Evolutionary conservation across 805 yeast species (phyloP).

Genomic region (Yarrowia sp.): DNA sequence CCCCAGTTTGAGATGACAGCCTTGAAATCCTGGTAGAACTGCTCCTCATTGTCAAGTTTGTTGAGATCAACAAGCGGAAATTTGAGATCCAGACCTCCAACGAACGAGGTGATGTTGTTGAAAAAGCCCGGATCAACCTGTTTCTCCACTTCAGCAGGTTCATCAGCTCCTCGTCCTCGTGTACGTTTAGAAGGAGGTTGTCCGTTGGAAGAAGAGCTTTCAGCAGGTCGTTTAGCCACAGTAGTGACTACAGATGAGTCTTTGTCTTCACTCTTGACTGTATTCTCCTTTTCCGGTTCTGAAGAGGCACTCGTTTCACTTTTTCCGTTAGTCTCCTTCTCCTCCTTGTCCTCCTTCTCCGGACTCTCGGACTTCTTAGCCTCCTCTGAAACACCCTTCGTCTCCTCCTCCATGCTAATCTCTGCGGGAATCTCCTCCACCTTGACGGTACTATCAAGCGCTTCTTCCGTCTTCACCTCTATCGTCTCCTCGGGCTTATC

Average conservation of each 20-base stretch:
- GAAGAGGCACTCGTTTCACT: background rate
- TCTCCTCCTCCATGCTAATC: background rate
- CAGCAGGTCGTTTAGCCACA: conserved; percentile 6
- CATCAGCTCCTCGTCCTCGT: conserved; percentile 22
- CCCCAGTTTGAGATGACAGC: conserved; percentile 30
- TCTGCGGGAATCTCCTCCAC: conserved; percentile 15
- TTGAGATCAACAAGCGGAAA: conserved; percentile 3
- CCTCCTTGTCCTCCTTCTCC: background rate
- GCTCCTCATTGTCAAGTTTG: conserved; percentile 18
- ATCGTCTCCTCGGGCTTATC: conserved; percentile 3
- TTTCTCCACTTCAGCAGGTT: background rate
- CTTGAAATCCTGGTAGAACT: conserved; percentile 28
- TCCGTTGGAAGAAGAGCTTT: background rate
- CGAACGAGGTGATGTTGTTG: conserved; percentile 14
- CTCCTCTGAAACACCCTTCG: background rate
- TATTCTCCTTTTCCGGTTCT: background rate
- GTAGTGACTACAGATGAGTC: background rate
- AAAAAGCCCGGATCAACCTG: conserved; percentile 24
- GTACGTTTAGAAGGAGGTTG: conserved; percentile 29
- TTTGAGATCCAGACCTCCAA: background rate
- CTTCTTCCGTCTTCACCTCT: conserved; percentile 17
- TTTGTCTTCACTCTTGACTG: background rate
- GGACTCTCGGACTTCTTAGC: background rate
- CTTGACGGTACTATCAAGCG: background rate
- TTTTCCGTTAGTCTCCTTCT: background rate